Percentiles rank a stretch among this genome's conserved stretches.
phyloP scores from a whole-genome alignment of 2,329 filamentous ascomycete genomes.

The Cordyceps cicadae region DNA sequence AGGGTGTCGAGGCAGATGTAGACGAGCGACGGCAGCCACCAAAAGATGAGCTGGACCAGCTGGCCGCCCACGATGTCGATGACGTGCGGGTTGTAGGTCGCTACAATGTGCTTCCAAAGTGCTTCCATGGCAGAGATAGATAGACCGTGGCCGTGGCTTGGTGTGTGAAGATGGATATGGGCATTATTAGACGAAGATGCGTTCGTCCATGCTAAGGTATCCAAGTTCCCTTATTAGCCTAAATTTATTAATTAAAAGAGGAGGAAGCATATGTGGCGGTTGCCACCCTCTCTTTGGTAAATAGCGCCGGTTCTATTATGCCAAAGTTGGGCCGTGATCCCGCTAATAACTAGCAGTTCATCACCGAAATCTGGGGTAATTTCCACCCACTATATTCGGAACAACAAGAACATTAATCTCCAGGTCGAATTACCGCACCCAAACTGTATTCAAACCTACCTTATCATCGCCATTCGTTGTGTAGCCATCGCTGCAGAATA shows the following conservation, averaged over 20 bases:
- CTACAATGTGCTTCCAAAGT: slow-evolving; percentile 18
- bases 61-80: slow-evolving; percentile 35
- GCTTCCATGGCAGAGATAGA: neutral
- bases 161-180: neutral
- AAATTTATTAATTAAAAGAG: neutral
- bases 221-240: neutral
- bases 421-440: neutral
- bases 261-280: neutral
- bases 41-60: slow-evolving; percentile 33
- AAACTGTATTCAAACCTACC: neutral
- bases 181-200: neutral
- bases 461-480: slow-evolving; percentile 7
- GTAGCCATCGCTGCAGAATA: slow-evolving; percentile 17
- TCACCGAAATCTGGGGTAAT: neutral
- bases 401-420: neutral
- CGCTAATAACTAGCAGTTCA: neutral
- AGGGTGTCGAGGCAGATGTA: slow-evolving; percentile 36
- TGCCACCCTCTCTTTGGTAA: neutral
- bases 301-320: neutral
- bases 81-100: slow-evolving; percentile 20
- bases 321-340: neutral
- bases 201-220: neutral
- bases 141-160: neutral
- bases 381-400: neutral
- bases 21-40: slow-evolving; percentile 35